A percentile compares a stretch with the other conserved stretches of the same genome.
Evolutionary conservation across 495 filamentous ascomycete species (phyloP).

Genomic region (Penicillium parvum): DNA sequence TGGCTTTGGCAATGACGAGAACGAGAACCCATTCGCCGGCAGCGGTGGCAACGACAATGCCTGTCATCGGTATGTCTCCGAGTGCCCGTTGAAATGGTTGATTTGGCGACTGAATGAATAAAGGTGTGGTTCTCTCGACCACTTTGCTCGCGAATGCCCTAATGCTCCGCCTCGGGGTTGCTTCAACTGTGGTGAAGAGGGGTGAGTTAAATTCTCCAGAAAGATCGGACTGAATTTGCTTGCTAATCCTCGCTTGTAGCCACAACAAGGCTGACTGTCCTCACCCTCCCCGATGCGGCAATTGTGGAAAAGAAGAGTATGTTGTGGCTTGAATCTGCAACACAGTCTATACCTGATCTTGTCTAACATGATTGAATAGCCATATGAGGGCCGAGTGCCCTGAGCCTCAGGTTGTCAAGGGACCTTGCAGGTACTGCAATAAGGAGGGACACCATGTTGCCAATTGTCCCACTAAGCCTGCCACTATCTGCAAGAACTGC

Average conservation of each 20-base stretch:
- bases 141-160: constrained; percentile 57
- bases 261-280: not conserved
- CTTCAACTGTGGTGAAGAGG: constrained; percentile 59
- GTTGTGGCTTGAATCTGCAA: not conserved
- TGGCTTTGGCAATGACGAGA: not conserved
- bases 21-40: not conserved
- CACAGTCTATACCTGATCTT: no score
- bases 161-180: constrained; percentile 46
- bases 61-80: constrained; percentile 46
- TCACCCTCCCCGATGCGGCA: not conserved
- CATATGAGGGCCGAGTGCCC: constrained; percentile 67
- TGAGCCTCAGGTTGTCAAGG: constrained; percentile 61
- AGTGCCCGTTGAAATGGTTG: not conserved
- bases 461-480: constrained; percentile 66
- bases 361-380: constrained; percentile 19
- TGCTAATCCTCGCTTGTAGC: not conserved
- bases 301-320: not conserved
- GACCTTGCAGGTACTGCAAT: constrained; percentile 68
- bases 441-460: constrained; percentile 65
- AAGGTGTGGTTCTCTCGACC: constrained; percentile 51
- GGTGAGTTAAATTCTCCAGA: constrained; percentile 21
- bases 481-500: constrained; percentile 71
- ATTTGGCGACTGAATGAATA: constrained; percentile 4
- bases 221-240: not conserved
- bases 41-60: constrained; percentile 19